Evolutionary conservation across 1,284 basidiomycete genomes (phyloP).

Genomic region (Heterobasidion annosum): DNA sequence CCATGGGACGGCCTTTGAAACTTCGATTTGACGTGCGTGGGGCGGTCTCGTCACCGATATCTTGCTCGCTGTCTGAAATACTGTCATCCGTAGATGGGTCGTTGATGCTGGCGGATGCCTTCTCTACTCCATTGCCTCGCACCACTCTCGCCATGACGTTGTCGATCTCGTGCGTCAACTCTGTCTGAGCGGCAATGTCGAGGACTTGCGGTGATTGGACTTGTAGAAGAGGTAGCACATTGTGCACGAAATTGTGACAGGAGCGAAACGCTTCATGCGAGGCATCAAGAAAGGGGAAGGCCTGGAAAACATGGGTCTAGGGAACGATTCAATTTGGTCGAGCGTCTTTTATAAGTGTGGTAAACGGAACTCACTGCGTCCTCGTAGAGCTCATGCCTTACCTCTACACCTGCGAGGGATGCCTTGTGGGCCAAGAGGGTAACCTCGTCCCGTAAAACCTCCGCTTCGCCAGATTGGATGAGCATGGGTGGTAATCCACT

Average conservation of each 20-base stretch:
- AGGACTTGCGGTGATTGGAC: conserved; percentile 38
- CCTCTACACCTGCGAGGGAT: conserved; percentile 77
- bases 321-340: conserved; percentile 3
- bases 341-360: conserved; percentile 5
- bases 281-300: conserved; percentile 75
- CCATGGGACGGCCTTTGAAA: neutral
- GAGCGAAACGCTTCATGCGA: conserved; percentile 67
- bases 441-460: conserved; percentile 90
- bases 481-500: conserved; percentile 83
- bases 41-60: neutral
- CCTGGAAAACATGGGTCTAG: conserved; percentile 87
- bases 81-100: neutral
- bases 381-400: conserved; percentile 89
- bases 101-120: neutral
- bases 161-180: conserved; percentile 57
- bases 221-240: conserved; percentile 43
- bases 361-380: conserved; percentile 69
- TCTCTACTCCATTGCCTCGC: conserved; percentile 55
- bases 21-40: neutral
- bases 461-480: conserved; percentile 91
- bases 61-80: neutral
- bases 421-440: conserved; percentile 95
- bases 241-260: conserved; percentile 63
- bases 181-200: conserved; percentile 42
- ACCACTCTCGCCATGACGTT: conserved; percentile 56